Conservation (phyloP, 371 early-diverging fungal species). For the Rhizomucor pusillus region DNA sequence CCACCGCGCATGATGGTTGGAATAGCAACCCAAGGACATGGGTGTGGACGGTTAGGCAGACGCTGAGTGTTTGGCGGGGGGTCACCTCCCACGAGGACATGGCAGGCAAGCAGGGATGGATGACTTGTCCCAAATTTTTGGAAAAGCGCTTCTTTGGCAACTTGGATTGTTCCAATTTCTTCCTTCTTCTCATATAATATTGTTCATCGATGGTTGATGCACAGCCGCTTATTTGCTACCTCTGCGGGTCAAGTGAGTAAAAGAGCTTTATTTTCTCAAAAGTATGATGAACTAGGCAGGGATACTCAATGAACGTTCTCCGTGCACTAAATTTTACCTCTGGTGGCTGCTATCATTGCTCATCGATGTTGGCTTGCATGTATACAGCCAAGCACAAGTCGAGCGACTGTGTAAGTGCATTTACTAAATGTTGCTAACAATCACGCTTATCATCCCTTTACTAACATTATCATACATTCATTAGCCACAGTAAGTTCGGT, state of each 20-base stretch:
- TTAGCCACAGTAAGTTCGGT: not conserved
- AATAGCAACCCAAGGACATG: too few species aligned
- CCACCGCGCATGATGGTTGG: too few species aligned
- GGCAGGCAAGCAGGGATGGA: too few species aligned
- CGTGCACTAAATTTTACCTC: too few species aligned
- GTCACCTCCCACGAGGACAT: not conserved
- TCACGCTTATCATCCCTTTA: not conserved
- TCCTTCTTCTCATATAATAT: not conserved
- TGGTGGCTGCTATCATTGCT: not conserved
- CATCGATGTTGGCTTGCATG: not conserved
- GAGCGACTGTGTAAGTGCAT: constrained; percentile 13
- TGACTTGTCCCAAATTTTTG: not conserved
- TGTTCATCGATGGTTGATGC: not conserved
- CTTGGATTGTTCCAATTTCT: not conserved
- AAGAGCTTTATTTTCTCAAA: too few species aligned
- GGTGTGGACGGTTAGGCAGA: too few species aligned
- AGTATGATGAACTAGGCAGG: not conserved
- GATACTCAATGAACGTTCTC: too few species aligned
- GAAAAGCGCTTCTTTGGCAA: too few species aligned
- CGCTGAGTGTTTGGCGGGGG: too few species aligned
- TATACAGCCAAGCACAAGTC: constrained; percentile 12
- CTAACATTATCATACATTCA: too few species aligned
- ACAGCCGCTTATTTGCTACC: constrained; percentile 4
- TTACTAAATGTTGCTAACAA: not conserved
- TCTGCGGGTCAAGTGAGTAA: constrained; percentile 10